phyloP scores from a whole-genome alignment of 768 basidiomycete species.

The Suillus clintonianus region DNA sequence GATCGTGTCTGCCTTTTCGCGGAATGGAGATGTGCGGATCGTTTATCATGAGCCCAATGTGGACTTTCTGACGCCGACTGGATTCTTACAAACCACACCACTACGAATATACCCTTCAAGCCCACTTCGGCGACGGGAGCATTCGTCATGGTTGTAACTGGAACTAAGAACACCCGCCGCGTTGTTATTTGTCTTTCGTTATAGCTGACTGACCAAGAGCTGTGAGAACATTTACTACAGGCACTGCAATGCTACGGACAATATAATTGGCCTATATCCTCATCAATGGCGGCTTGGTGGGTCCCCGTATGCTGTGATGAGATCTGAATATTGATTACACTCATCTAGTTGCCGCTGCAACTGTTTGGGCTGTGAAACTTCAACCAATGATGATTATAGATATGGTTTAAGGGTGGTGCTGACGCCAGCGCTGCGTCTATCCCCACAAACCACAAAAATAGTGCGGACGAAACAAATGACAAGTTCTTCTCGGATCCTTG shows the following conservation, averaged over 20 bases:
- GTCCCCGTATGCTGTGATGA: slow-evolving; percentile 3
- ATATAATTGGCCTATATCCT: slow-evolving; percentile 65
- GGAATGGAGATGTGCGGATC: slow-evolving; percentile 75
- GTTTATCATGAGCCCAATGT: slow-evolving; percentile 66
- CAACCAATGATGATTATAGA: slow-evolving; percentile 44
- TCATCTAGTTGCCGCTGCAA: slow-evolving; percentile 64
- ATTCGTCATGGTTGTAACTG: slow-evolving; percentile 87
- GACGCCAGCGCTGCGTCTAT: slow-evolving; percentile 29
- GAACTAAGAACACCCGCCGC: slow-evolving; percentile 57
- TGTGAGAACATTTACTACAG: slow-evolving; percentile 88
- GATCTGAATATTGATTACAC: neutral
- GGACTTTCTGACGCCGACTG: slow-evolving; percentile 65
- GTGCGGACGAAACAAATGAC: slow-evolving; percentile 67
- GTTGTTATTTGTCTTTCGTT: slow-evolving; percentile 7
- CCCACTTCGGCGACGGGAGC: slow-evolving; percentile 74
- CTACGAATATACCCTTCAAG: slow-evolving; percentile 69
- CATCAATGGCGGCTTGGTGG: slow-evolving; percentile 80
- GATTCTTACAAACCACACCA: slow-evolving; percentile 66
- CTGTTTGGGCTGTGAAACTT: slow-evolving; percentile 78
- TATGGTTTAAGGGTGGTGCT: neutral
- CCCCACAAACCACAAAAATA: slow-evolving; percentile 64
- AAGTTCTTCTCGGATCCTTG: slow-evolving; percentile 56
- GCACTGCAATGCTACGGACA: slow-evolving; percentile 66
- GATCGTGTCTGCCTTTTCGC: slow-evolving; percentile 36
- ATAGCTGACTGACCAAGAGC: slow-evolving; percentile 36